Percentiles rank a stretch among this genome's conserved stretches.
phyloP scores from a whole-genome alignment of 345 rosid species.

The Gossypium bickii region DNA sequence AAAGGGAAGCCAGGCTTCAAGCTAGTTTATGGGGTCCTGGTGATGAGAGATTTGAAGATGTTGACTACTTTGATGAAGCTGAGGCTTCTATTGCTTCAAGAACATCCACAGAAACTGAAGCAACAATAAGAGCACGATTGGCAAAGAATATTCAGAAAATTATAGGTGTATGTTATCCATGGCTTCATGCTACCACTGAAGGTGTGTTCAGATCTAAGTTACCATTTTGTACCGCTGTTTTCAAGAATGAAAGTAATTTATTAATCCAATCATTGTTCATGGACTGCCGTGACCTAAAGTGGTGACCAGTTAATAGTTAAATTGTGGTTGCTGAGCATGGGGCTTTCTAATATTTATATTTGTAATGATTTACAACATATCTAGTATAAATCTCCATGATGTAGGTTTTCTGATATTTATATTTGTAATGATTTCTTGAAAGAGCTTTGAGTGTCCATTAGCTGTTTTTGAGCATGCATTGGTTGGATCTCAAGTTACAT shows the following conservation, averaged over 20 bases:
- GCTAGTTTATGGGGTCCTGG: slow-evolving; percentile 92
- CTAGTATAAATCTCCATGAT: background rate
- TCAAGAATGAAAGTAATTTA: background rate
- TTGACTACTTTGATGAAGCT: slow-evolving; percentile 40
- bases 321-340: background rate
- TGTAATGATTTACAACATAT: background rate
- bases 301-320: background rate
- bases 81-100: slow-evolving; percentile 45
- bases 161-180: slow-evolving; percentile 79
- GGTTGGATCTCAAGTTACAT: slow-evolving; percentile 10
- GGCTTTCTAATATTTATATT: background rate
- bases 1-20: slow-evolving; percentile 94
- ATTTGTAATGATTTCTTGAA: slow-evolving; percentile 10
- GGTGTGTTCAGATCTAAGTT: slow-evolving; percentile 42
- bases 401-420: background rate
- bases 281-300: slow-evolving; percentile 1
- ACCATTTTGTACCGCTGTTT: slow-evolving; percentile 1
- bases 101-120: slow-evolving; percentile 39
- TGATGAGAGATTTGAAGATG: slow-evolving; percentile 58
- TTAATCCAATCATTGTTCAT: slow-evolving; percentile 8
- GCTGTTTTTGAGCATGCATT: background rate
- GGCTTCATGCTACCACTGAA: slow-evolving; percentile 91
- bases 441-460: slow-evolving; percentile 2
- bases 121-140: slow-evolving; percentile 52
- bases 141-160: slow-evolving; percentile 63